A percentile compares a stretch with the other conserved stretches of the same genome.
Conservation (phyloP, 768 basidiomycete species). For the Cyclocybe aegerita region DNA sequence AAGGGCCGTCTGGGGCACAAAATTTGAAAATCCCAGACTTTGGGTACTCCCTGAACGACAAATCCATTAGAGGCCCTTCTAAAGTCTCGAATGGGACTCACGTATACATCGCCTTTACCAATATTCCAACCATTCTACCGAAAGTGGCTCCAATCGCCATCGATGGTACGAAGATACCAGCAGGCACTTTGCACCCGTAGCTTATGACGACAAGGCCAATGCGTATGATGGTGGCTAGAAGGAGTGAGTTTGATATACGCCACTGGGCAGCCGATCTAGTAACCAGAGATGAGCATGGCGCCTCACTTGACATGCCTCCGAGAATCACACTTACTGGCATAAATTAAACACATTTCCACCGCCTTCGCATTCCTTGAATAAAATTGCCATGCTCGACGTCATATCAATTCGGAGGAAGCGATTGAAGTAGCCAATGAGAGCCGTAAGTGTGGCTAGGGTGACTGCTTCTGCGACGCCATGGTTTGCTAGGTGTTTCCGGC, state of each 20-base stretch:
- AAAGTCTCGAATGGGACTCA: slow-evolving; percentile 28
- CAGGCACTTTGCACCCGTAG: slow-evolving; percentile 96
- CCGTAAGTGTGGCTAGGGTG: slow-evolving; percentile 81
- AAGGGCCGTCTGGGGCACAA: slow-evolving; percentile 90
- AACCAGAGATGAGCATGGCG: neutral
- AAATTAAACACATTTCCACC: slow-evolving; percentile 85
- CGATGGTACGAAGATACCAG: slow-evolving; percentile 97
- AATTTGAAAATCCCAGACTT: slow-evolving; percentile 85
- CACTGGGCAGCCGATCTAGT: slow-evolving; percentile 85
- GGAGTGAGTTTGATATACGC: slow-evolving; percentile 89
- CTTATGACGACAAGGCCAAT: slow-evolving; percentile 85
- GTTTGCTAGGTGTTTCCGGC: slow-evolving; percentile 82
- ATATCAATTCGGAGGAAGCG: slow-evolving; percentile 95
- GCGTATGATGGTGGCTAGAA: slow-evolving; percentile 89
- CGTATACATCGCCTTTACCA: slow-evolving; percentile 92
- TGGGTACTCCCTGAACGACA: slow-evolving; percentile 68
- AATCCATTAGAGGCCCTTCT: slow-evolving; percentile 1
- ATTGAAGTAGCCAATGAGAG: slow-evolving; percentile 92
- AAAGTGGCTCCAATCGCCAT: slow-evolving; percentile 99
- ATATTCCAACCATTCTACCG: slow-evolving; percentile 94
- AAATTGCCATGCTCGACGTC: slow-evolving; percentile 93
- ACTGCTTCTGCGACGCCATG: slow-evolving; percentile 91
- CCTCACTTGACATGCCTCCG: neutral
- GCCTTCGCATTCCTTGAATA: slow-evolving; percentile 95
- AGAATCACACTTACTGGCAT: slow-evolving; percentile 76